Evolutionary conservation across 495 filamentous ascomycete genomes (phyloP), one percentile per base, ranked within the genome.

Genomic region (Aspergillus conjunctus): DNA sequence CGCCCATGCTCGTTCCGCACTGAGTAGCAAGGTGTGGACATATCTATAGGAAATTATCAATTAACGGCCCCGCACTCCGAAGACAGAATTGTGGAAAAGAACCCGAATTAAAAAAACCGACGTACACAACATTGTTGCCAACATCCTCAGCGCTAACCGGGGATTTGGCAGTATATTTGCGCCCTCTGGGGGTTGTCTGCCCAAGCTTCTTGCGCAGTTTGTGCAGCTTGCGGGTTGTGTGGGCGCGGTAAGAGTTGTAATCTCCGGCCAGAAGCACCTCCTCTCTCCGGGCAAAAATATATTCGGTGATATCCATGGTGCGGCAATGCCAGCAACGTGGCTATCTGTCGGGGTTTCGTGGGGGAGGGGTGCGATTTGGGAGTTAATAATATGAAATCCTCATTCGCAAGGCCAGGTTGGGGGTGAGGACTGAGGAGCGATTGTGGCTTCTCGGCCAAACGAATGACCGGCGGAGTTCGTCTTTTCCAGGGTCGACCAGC

Each of bases 1-100:
- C 1, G 95, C 95, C 92, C 95, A 98, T 54, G 95, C 91, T 63
- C 95, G 84, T 77, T 99, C 95, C 58, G 92, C 84, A 33, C 87
- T 88, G 63, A 96, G 84, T 55, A 99, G 82, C 44, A 93, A 80
- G 44, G 96, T 82, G 60, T 91, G 81, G 41, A 89, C 85, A 70
- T 88, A 93, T 68, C 93, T 96, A 58, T 30, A 53, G 58, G 44
- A 14, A 22, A 55, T 22, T 50, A 54, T n/a, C 22, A 43, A 59
- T 76, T 57, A 71, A 63, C 37, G 33, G 39, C 21, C 58, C 7
- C 5, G 12, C 48, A 30, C 46, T 26, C 30, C 14, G 32, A 31
- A 14, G 10, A 21, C 30, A 15, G 33, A 32, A 6, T 14, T 2
- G 21, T 2, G 18, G 2, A 18, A 10, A n/a, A 30, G 32, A 18